Percentiles rank a stretch among this genome's conserved stretches.
Conservation (phyloP, 1,139 yeast species). For the Yamadazyma dushanensis region DNA sequence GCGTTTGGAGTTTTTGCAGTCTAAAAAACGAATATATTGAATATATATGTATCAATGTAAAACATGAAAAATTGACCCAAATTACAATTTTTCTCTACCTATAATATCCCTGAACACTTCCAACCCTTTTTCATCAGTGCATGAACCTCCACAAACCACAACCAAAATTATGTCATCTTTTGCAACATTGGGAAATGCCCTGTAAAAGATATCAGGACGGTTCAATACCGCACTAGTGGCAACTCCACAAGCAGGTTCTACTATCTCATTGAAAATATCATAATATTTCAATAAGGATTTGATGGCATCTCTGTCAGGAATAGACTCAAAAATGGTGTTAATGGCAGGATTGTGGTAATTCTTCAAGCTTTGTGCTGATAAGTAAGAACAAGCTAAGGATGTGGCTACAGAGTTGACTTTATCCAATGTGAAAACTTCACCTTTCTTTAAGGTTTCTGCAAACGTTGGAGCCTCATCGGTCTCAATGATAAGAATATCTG, state of each 20-base stretch:
- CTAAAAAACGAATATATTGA: neutral
- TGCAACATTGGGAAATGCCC: slow-evolving; percentile 22
- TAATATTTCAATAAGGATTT: slow-evolving; percentile 29
- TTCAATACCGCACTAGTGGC: slow-evolving; percentile 29
- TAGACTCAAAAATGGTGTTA: slow-evolving; percentile 23
- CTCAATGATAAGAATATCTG: slow-evolving; percentile 35
- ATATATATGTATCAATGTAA: neutral
- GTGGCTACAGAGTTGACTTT: slow-evolving; percentile 37
- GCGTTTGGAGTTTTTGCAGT: neutral
- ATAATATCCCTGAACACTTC: slow-evolving; percentile 20
- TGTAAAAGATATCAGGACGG: slow-evolving; percentile 21
- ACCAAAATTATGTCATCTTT: slow-evolving; percentile 35
- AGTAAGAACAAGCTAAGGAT: slow-evolving; percentile 41
- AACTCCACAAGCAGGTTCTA: slow-evolving; percentile 49
- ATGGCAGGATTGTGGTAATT: slow-evolving; percentile 21
- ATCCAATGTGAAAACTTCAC: slow-evolving; percentile 27
- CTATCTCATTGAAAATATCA: slow-evolving; percentile 23
- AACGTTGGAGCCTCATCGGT: slow-evolving; percentile 42
- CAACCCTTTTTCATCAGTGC: slow-evolving; percentile 23
- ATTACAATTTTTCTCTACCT: slow-evolving; percentile 9
- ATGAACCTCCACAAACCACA: slow-evolving; percentile 44
- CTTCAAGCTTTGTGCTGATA: slow-evolving; percentile 28
- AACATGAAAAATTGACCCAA: slow-evolving; percentile 1
- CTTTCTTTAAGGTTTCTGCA: slow-evolving; percentile 28
- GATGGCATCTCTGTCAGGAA: slow-evolving; percentile 39